phyloP scores from a whole-genome alignment of 2,329 filamentous ascomycete species.

The Neofusicoccum cordaticola region DNA sequence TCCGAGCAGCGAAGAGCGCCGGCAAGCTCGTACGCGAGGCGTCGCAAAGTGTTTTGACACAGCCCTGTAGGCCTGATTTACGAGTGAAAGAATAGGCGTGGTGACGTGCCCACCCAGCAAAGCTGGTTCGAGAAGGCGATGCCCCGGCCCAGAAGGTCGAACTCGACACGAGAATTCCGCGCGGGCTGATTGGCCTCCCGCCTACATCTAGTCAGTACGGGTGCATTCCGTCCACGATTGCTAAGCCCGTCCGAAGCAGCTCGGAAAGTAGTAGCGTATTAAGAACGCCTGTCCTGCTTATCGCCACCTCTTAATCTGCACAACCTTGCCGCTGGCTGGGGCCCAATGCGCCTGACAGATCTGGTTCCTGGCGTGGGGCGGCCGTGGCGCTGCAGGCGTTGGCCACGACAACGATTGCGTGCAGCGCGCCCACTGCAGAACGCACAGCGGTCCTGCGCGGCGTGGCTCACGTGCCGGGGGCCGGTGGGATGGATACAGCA shows the following conservation, averaged over 20 bases:
- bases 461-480: not conserved
- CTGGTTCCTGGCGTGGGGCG: slow-evolving; percentile 3
- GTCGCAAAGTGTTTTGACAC: slow-evolving; percentile 11
- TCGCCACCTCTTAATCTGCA: not conserved
- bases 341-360: not conserved
- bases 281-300: not conserved
- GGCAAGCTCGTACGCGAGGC: slow-evolving; percentile 3
- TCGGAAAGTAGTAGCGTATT: not conserved
- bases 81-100: slow-evolving; percentile 1
- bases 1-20: not conserved
- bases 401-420: not conserved
- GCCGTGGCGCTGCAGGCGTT: slow-evolving; percentile 1
- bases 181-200: not conserved
- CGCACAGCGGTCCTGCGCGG: not conserved
- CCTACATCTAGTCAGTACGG: not conserved
- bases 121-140: not conserved
- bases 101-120: not conserved
- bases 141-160: not conserved
- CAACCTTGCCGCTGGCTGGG: not conserved
- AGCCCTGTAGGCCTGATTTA: not conserved
- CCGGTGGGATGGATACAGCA: not conserved
- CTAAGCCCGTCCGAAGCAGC: not conserved
- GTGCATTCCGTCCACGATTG: slow-evolving; percentile 3
- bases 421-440: not conserved
- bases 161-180: not conserved